Evolutionary conservation across 345 rosid species (phyloP).

Genomic region (Microthlaspi erraticum): DNA sequence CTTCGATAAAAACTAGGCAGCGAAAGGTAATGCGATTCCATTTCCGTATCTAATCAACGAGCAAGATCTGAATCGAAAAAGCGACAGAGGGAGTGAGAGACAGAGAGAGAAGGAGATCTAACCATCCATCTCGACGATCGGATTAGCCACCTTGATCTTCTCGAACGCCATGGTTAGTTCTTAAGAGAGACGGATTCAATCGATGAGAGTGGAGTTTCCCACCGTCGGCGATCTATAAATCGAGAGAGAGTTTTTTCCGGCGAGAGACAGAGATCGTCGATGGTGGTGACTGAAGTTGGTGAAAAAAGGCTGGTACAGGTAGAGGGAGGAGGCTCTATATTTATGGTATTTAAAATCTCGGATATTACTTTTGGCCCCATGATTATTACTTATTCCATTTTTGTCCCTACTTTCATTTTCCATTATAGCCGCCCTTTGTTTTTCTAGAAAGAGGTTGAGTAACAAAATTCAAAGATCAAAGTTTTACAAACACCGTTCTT

Average conservation of each 20-base stretch:
- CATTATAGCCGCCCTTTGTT: neutral
- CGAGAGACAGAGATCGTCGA: constrained; percentile 20
- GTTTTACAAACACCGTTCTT: too few relatives aligned
- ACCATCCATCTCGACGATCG: constrained; percentile 99
- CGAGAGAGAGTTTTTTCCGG: constrained; percentile 2
- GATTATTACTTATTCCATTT: neutral
- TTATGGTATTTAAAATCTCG: constrained; percentile 22
- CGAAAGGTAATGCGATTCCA: constrained; percentile 10
- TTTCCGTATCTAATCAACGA: neutral
- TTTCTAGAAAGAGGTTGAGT: neutral
- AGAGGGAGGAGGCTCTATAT: constrained; percentile 12
- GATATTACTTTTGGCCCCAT: constrained; percentile 18
- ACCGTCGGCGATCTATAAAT: constrained; percentile 9
- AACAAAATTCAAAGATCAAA: constrained; percentile 3
- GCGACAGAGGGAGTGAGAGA: neutral
- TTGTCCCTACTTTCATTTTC: neutral
- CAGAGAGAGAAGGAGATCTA: constrained; percentile 40
- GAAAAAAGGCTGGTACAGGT: neutral
- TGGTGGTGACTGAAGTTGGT: constrained; percentile 34
- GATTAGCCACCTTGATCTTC: constrained; percentile 93
- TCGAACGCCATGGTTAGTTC: constrained; percentile 60
- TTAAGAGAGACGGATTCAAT: neutral
- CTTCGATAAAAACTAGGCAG: constrained; percentile 33
- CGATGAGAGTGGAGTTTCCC: neutral
- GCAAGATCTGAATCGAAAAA: constrained; percentile 13